Evolutionary conservation across 768 basidiomycete species (phyloP).

Genomic region (Hemileccinum impolitum): DNA sequence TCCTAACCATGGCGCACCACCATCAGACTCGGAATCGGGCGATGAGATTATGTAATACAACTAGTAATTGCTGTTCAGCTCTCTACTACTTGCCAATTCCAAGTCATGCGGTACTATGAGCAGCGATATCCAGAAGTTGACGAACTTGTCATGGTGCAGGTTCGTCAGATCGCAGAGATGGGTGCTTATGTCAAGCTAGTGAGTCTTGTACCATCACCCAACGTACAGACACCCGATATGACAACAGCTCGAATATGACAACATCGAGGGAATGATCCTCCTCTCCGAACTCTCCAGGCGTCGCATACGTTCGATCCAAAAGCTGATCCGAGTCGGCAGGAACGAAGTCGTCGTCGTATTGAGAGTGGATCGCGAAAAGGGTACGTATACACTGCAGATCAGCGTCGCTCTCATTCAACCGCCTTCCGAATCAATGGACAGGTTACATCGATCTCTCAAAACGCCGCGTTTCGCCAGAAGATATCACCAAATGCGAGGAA

Average conservation of each 20-base stretch:
- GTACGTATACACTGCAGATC: conserved; percentile 37
- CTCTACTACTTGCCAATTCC: no score
- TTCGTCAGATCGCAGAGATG: conserved; percentile 99
- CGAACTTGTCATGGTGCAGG: conserved; percentile 99
- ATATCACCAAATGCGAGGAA: conserved; percentile 98
- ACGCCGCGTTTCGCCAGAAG: conserved; percentile 95
- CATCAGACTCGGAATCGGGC: conserved; percentile 7
- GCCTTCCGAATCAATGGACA: no score
- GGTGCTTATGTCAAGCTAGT: conserved; percentile 99
- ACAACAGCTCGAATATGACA: conserved; percentile 91
- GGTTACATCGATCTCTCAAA: conserved; percentile 99
- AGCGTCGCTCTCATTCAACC: conserved; percentile 25
- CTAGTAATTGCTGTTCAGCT: no score
- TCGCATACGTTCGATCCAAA: conserved; percentile 96
- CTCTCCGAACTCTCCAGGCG: conserved; percentile 96
- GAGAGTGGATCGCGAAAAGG: conserved; percentile 98
- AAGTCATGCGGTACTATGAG: conserved; percentile 84
- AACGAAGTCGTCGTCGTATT: conserved; percentile 99
- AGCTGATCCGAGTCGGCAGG: conserved; percentile 93
- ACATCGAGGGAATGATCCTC: conserved; percentile 99
- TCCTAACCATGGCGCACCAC: conserved; percentile 61
- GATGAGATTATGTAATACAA: conserved; percentile 17
- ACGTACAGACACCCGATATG: not conserved
- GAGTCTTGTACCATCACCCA: conserved; percentile 27
- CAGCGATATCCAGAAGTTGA: conserved; percentile 95